Evolutionary conservation across 1,139 yeast species (phyloP).

Genomic region (Scheffersomyces illinoinensis): DNA sequence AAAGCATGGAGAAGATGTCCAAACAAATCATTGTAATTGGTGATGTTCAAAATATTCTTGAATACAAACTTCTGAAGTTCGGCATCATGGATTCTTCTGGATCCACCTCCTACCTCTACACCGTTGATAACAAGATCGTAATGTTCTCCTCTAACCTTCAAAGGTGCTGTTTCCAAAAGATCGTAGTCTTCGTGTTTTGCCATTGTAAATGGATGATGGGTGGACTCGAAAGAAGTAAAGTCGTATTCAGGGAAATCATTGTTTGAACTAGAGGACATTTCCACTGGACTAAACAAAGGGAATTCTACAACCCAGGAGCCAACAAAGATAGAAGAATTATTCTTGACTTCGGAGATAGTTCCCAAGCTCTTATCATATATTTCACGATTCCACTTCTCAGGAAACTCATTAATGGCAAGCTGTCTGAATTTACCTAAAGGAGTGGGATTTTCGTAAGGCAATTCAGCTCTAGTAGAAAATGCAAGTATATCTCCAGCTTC

Average conservation of each 20-base stretch:
- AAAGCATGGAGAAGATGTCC: conserved; percentile 85
- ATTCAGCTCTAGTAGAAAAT: conserved; percentile 63
- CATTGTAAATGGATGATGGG: conserved; percentile 98
- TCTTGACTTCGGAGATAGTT: conserved; percentile 14
- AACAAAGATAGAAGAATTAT: conserved; percentile 44
- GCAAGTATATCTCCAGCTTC: conserved; percentile 75
- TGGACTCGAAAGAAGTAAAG: conserved; percentile 52
- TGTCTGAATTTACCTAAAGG: conserved; percentile 89
- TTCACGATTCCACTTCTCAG: conserved; percentile 52
- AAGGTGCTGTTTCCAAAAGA: conserved; percentile 52
- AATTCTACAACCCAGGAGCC: conserved; percentile 88
- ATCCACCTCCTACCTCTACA: conserved; percentile 96
- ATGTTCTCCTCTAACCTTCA: conserved; percentile 83
- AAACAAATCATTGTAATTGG: conserved; percentile 63
- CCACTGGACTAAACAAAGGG: conserved; percentile 84
- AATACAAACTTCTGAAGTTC: conserved; percentile 71
- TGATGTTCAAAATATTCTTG: conserved; percentile 53
- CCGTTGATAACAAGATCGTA: conserved; percentile 94
- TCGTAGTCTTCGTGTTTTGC: conserved; percentile 69
- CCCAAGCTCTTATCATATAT: conserved; percentile 20
- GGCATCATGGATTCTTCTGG: conserved; percentile 90
- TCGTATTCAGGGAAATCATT: conserved; percentile 64
- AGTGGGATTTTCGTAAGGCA: conserved; percentile 89
- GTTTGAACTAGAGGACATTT: conserved; percentile 21
- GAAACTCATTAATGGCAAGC: conserved; percentile 57